A percentile compares a stretch with the other conserved stretches of the same genome.
Conservation (phyloP, 768 basidiomycete genomes). For the Leccinum pellstonianum region DNA sequence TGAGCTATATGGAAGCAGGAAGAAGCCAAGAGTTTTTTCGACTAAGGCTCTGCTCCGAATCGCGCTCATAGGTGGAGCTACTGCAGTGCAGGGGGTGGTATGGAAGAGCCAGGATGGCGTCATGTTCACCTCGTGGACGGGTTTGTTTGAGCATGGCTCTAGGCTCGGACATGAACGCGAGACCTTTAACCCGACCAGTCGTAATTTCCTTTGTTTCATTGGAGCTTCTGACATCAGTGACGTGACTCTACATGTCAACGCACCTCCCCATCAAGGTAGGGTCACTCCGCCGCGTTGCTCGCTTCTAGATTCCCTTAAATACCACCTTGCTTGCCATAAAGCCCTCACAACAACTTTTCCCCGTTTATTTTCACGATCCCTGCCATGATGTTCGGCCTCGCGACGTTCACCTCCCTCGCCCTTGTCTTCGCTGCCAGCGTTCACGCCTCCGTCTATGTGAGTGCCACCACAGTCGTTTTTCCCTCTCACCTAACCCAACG, state of each 20-base stretch:
- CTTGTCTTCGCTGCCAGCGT: constrained; percentile 22
- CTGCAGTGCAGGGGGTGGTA: background rate
- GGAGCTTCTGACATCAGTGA: background rate
- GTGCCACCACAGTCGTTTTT: background rate
- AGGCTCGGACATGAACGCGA: background rate
- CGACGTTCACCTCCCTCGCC: constrained; percentile 16
- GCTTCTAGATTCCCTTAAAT: constrained; percentile 32
- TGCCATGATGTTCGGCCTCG: constrained; percentile 14
- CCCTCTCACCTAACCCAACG: background rate
- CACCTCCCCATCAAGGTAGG: constrained; percentile 4
- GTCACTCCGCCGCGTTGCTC: constrained; percentile 15
- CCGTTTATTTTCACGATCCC: constrained; percentile 3
- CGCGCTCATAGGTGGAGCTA: too few species aligned
- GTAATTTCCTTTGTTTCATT: constrained; percentile 16
- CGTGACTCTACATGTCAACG: constrained; percentile 3
- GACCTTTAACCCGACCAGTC: constrained; percentile 1
- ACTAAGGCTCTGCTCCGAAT: background rate
- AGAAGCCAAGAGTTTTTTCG: background rate
- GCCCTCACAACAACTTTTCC: background rate
- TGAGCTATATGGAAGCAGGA: background rate
- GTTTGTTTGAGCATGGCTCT: background rate
- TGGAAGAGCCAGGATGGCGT: background rate
- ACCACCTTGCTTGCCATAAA: background rate
- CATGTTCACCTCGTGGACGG: background rate
- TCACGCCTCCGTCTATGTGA: constrained; percentile 22